These are phyloP conservation scores for Acanthamoeba castellanii DNA, from an alignment of 208 protist genomes.

Conservation along the genomic window DNA sequence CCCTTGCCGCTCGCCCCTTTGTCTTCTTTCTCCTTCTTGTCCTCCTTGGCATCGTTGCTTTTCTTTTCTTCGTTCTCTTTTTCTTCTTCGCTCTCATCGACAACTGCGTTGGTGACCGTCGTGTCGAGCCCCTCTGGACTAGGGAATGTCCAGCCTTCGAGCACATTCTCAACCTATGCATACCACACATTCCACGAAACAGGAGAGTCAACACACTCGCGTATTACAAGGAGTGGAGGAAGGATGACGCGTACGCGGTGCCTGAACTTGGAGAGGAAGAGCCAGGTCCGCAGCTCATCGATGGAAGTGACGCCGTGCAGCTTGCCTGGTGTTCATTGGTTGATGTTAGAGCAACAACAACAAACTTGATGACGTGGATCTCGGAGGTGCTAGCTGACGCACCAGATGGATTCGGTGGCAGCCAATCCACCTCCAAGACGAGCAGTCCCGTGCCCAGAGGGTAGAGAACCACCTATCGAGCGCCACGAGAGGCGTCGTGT, in stretches of 20 bases:
- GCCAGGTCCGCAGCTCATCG: slow-evolving; percentile 69
- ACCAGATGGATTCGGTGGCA: neutral
- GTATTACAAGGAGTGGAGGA: too few species aligned
- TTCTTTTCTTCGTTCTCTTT: neutral
- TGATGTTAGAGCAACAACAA: too few species aligned
- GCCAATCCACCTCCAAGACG: slow-evolving; percentile 55
- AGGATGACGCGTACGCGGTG: neutral
- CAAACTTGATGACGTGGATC: too few species aligned
- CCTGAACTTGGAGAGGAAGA: slow-evolving; percentile 71
- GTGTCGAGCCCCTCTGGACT: neutral
- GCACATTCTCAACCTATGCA: slow-evolving; percentile 44
- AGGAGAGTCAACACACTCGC: too few species aligned
- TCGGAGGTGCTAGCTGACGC: neutral
- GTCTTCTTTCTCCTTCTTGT: neutral
- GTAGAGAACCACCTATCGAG: slow-evolving; percentile 14
- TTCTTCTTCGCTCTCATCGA: neutral
- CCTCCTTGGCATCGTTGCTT: neutral
- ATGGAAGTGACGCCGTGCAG: slow-evolving; percentile 26
- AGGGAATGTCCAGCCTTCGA: slow-evolving; percentile 69
- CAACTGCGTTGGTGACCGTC: neutral
- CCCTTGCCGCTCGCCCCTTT: too few species aligned
- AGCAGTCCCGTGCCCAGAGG: slow-evolving; percentile 41
- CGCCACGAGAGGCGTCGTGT: neutral
- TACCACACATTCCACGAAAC: neutral
- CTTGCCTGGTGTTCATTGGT: neutral